Percentiles rank a stretch among this genome's conserved stretches.
Conservation (phyloP, 768 basidiomycete species). For the Dacryopinax primogenitus region DNA sequence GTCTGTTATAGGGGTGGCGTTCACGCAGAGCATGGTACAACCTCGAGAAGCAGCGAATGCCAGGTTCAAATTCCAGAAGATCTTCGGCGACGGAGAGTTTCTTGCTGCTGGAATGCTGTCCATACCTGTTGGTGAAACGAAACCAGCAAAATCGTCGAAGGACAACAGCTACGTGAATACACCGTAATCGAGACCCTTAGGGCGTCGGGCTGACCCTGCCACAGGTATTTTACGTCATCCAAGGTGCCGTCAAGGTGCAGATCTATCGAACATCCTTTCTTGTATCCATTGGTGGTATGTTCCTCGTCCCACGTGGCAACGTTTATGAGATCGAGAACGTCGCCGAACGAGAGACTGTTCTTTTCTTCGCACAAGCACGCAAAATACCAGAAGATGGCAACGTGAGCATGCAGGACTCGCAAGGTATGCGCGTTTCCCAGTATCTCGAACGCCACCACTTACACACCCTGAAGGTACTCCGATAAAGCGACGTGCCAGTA, state of each 20-base stretch:
- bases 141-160: slow-evolving; percentile 76
- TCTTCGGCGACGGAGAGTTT: slow-evolving; percentile 83
- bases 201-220: neutral
- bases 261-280: slow-evolving; percentile 69
- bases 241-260: slow-evolving; percentile 78
- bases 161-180: slow-evolving; percentile 80
- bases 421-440: neutral
- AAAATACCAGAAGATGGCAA: slow-evolving; percentile 29
- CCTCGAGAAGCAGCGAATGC: slow-evolving; percentile 48
- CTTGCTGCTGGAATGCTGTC: slow-evolving; percentile 80
- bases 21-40: slow-evolving; percentile 53
- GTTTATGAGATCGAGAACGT: slow-evolving; percentile 85
- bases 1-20: slow-evolving; percentile 52
- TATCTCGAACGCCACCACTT: neutral
- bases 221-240: slow-evolving; percentile 66
- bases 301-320: slow-evolving; percentile 87
- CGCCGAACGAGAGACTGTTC: slow-evolving; percentile 55
- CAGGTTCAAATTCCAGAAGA: slow-evolving; percentile 77
- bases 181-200: neutral
- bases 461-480: neutral
- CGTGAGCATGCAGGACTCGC: neutral
- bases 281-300: slow-evolving; percentile 70
- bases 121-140: slow-evolving; percentile 66
- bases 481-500: neutral
- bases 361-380: slow-evolving; percentile 88